Evolutionary conservation across 371 early-diverging fungal genomes (phyloP).

Genomic region (Mucor ambiguus): DNA sequence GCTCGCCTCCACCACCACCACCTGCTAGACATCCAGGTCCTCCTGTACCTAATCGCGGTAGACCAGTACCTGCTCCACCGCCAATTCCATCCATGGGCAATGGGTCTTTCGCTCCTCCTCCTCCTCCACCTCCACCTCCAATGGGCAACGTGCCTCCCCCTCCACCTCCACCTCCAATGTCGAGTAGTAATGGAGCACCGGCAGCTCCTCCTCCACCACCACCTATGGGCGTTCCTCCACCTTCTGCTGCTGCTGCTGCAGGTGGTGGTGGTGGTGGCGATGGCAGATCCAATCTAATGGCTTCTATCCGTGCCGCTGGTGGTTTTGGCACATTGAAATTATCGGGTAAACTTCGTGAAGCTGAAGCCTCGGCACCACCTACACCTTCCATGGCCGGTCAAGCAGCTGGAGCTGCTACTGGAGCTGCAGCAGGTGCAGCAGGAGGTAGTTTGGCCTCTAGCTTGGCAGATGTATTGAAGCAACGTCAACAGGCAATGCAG

Average conservation of each 20-base stretch:
- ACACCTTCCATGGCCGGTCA: neutral
- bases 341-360: conserved; percentile 23
- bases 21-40: conserved; percentile 13
- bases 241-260: conserved; percentile 10
- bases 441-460: conserved; percentile 40
- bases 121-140: conserved; percentile 23
- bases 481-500: conserved; percentile 48
- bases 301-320: conserved; percentile 48
- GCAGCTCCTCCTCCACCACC: neutral
- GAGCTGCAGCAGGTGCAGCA: conserved; percentile 26
- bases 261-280: no score
- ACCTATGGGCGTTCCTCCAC: conserved; percentile 20
- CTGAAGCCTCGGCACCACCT: conserved; percentile 6
- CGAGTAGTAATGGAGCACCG: neutral
- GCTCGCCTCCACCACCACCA: conserved; percentile 11
- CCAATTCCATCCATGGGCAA: neutral
- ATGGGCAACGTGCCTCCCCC: conserved; percentile 18
- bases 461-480: conserved; percentile 43
- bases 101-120: conserved; percentile 22
- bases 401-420: conserved; percentile 13
- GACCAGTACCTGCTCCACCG: conserved; percentile 19
- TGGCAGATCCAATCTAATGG: conserved; percentile 38
- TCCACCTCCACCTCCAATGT: conserved; percentile 22
- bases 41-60: conserved; percentile 6
- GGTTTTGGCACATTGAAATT: conserved; percentile 44